Evolutionary conservation across 2,329 filamentous ascomycete genomes (phyloP), one percentile per base, ranked within the genome.

Genomic region (Colletotrichum shisoi): DNA sequence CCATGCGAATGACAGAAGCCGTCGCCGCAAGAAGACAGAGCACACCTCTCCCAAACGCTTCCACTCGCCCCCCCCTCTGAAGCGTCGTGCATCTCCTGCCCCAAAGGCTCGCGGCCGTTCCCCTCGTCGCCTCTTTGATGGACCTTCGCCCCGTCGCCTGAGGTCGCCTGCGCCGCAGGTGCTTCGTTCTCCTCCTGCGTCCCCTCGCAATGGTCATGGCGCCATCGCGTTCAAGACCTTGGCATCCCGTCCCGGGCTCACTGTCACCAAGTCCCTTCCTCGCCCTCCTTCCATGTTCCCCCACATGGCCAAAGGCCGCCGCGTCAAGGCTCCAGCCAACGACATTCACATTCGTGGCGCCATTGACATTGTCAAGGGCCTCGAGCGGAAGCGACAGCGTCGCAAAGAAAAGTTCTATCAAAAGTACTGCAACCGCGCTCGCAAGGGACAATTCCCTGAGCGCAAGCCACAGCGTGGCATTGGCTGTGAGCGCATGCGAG

Each of bases 281-380:
- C 89, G 92, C 59, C 89, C 89, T 4, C 88, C 91, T 3, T 91
- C 90, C 71, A 85, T 90, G 69, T 91, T 92, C 76, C 87, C 83
- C 42, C 81, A 84, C 52, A 76, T 81, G 72, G 79, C 83, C 73
- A 78, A 83, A 69, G 73, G 75, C 70, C 78, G 82, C 59, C 70
- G 76, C 70, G 62, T 78, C 58, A 78, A 77, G 62, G 56, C 72
- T 13, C 57, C 74, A 57, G 67, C 71, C 17, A 74, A 75, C 56
- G 85, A 89, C 57, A 80, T 87, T 48, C 93, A 95, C 70, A 86
- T 92, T 11, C 91, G 95, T 70, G 93, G 93, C n/a, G 94, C 95
- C 42, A 96, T 99, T 71, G 95, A 98, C 78, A 99, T 97, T 69
- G 92, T 97, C 79, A 96, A 97, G 78, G 95, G 95, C 9, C 86